Base-by-base conservation (phyloP, 768 basidiomycete genomes). In the Leccinum variicolor region DNA sequence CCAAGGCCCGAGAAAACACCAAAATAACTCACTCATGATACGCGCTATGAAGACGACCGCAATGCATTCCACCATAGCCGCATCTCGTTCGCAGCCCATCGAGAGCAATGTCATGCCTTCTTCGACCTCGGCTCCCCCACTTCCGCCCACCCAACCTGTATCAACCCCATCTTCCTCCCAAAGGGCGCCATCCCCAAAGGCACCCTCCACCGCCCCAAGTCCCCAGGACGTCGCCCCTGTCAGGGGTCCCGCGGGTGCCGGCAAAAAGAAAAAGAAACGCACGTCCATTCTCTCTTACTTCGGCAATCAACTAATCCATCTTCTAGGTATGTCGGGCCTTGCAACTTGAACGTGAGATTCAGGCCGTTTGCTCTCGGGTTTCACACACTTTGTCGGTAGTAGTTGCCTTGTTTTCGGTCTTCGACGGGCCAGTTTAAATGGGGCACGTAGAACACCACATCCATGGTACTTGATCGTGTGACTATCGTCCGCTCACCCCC, bases 31-130 rank as follows among this genome's bases (percentile, higher is more conserved):
- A 62, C 78, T 91, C 21, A 78, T 93, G 61, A 74, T 84, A 65
- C 86, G 87, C 59, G 92, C 92, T 8, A 90, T 94, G 89, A 83
- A 79, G 61, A 83, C 89, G 4, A 90, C 91, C 1, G 90, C 89
- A 6, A 75, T 80, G 49, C 89, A 92, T 62, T 81, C 89, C 19
- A 83, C 76, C 61, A 76, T 77, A 59, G 73, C 82, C 0, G 78
- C 84, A 55, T 73, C 80, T 33, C 76, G 68, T 60, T 60, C 73
- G 19, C 73, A 71, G 11, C 69, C 71, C 26, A 36, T 56, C 6
- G 74, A 69, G 47, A 60, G 67, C 25, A 74, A 74, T 17, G 53
- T 56, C 52, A 50, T 59, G n/a, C 59, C 66, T 6, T 61, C 74
- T 5, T 31, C 50, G 23, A 65, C 66, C 2, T 62, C 74, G 8